These are phyloP conservation scores for Zygoascus biomembranicola DNA, from an alignment of 805 yeast genomes.

Conservation along the genomic window DNA sequence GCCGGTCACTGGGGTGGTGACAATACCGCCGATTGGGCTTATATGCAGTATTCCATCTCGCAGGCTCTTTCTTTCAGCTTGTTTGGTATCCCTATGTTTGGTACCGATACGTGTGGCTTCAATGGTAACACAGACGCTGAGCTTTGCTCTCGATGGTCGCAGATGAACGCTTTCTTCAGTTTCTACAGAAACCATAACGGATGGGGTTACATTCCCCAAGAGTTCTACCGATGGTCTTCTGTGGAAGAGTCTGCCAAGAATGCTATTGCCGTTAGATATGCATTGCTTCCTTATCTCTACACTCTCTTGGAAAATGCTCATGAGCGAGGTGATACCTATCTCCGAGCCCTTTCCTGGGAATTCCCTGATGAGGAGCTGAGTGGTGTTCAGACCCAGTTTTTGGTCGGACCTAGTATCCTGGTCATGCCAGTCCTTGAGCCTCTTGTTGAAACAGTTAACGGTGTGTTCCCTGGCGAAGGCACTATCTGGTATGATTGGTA, in stretches of 20 bases:
- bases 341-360: slow-evolving; percentile 31
- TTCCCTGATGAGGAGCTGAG: slow-evolving; percentile 35
- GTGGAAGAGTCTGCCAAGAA: slow-evolving; percentile 37
- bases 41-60: slow-evolving; percentile 50
- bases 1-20: slow-evolving; percentile 98
- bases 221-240: slow-evolving; percentile 28
- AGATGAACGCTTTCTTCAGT: slow-evolving; percentile 30
- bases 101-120: slow-evolving; percentile 95
- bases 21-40: slow-evolving; percentile 85
- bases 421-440: slow-evolving; percentile 71
- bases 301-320: slow-evolving; percentile 66
- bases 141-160: slow-evolving; percentile 36
- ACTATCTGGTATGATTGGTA: slow-evolving; percentile 30
- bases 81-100: slow-evolving; percentile 82
- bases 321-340: slow-evolving; percentile 53
- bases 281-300: slow-evolving; percentile 69
- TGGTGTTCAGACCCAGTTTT: slow-evolving; percentile 72
- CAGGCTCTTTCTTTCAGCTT: slow-evolving; percentile 74
- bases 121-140: slow-evolving; percentile 80
- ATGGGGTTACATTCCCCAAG: slow-evolving; percentile 25
- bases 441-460: slow-evolving; percentile 31
- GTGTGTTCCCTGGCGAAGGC: slow-evolving; percentile 40
- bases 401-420: slow-evolving; percentile 57
- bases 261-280: slow-evolving; percentile 63
- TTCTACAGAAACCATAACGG: slow-evolving; percentile 30